Conservation (phyloP, 2,329 filamentous ascomycete species). For the Cladosporium sp. region DNA sequence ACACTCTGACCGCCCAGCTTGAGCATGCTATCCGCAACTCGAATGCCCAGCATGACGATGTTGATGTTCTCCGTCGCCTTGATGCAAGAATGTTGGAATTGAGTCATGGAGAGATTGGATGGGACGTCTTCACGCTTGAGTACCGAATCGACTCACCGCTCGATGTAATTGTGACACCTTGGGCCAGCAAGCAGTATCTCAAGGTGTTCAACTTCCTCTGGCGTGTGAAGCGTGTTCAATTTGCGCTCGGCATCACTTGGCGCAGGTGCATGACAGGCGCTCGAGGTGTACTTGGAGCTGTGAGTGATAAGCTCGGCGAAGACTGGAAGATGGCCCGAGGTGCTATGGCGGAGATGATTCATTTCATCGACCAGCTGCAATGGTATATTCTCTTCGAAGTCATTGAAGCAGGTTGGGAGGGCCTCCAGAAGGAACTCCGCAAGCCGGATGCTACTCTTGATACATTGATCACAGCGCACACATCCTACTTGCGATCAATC, state of each 20-base stretch:
- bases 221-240: conserved; percentile 97
- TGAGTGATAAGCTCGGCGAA: conserved; percentile 59
- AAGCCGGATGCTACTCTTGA: conserved; percentile 83
- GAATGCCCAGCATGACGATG: conserved; percentile 92
- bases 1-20: conserved; percentile 94
- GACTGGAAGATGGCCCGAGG: conserved; percentile 92
- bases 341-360: conserved; percentile 93
- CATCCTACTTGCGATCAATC: conserved; percentile 86
- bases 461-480: conserved; percentile 90
- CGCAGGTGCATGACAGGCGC: conserved; percentile 93
- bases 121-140: conserved; percentile 98
- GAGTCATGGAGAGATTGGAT: conserved; percentile 94
- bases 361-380: conserved; percentile 94
- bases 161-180: conserved; percentile 95
- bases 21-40: conserved; percentile 96
- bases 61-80: conserved; percentile 85
- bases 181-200: conserved; percentile 92
- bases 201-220: conserved; percentile 99
- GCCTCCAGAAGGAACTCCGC: conserved; percentile 77
- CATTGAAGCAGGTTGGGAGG: conserved; percentile 93
- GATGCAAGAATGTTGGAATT: conserved; percentile 98
- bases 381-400: conserved; percentile 99
- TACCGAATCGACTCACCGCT: conserved; percentile 97
- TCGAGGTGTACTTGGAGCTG: conserved; percentile 80
- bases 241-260: conserved; percentile 87